Evolutionary conservation across 345 rosid genomes (phyloP).

Genomic region (Citrus mangshanensis): DNA sequence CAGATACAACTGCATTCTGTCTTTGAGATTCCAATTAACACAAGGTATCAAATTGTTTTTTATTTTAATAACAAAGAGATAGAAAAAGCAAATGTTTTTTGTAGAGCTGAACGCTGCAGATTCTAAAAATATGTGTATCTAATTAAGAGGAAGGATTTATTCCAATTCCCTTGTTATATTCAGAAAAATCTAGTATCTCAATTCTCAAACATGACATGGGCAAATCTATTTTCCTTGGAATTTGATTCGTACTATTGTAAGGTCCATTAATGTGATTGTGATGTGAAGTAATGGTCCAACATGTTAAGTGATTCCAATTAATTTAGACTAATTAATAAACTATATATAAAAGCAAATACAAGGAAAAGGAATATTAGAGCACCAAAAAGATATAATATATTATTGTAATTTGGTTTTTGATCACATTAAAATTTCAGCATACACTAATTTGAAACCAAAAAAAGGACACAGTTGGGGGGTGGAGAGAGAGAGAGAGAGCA

Average conservation of each 20-base stretch:
- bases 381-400: neutral
- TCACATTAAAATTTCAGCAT: neutral
- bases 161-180: neutral
- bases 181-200: neutral
- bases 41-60: neutral
- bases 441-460: no score
- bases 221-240: neutral
- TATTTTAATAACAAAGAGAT: no score
- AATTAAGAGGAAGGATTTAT: neutral
- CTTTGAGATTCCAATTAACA: neutral
- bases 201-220: no score
- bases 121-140: neutral
- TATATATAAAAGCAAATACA: neutral
- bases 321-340: neutral
- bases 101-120: neutral
- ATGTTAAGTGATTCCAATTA: neutral
- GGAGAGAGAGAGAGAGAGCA: neutral
- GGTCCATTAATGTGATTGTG: neutral
- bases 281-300: neutral
- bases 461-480: neutral
- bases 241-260: neutral
- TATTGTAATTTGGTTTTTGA: neutral
- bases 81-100: no score
- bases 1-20: neutral
- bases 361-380: neutral